Base-by-base conservation (phyloP, 2,329 filamentous ascomycete genomes). In the Ramularia collo-cygni region DNA sequence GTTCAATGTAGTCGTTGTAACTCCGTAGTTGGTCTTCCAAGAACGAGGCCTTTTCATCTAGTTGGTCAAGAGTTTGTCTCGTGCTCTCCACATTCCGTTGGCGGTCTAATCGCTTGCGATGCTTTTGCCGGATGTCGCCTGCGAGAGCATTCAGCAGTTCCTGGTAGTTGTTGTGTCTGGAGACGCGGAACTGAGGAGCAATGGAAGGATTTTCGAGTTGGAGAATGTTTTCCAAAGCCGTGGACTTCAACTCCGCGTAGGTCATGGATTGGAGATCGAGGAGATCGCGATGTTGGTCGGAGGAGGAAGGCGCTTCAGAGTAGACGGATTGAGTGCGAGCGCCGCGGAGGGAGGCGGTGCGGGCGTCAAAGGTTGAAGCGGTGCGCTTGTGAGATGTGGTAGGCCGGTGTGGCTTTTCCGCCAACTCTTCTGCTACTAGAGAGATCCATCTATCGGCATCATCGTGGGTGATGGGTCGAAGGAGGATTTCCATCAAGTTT, bases 1-100 rank as follows among this genome's bases (percentile, higher is more conserved):
- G 89, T 68, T 98, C 93, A 58, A 98, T 95, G 66, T 98, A 98
- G 67, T 98, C 88, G 61, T 98, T 95, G 68, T 98, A 98, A 50
- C 83, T 92, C 72, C 95, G 95, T 45, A 94, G 78, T 66, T 98
- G 92, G 54, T 88, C 84, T 60, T 98, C 92, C 8, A 98, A 76
- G 65, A 93, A 98, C 50, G 80, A 77, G 27, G 90, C 89, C 68
- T 98, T 92, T 53, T 88, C 79, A 63, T 86, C 81, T 46, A 93
- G 67, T 50, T 88, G 85, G 30, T 72, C 65, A 12, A 92, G 71
- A 1, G 86, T 92, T 42, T 83, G 70, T 18, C 83, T 76, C 15
- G 90, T 85, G 31, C 83, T 82, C 53, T 98, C 92, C 28, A 96
- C 65, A 63, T 98, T 92, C 34, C 86, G 82, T 59, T 95, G 84